A percentile compares a stretch with the other conserved stretches of the same genome.
Conservation (phyloP, 371 early-diverging fungal species). For the Mortierella sp. region DNA sequence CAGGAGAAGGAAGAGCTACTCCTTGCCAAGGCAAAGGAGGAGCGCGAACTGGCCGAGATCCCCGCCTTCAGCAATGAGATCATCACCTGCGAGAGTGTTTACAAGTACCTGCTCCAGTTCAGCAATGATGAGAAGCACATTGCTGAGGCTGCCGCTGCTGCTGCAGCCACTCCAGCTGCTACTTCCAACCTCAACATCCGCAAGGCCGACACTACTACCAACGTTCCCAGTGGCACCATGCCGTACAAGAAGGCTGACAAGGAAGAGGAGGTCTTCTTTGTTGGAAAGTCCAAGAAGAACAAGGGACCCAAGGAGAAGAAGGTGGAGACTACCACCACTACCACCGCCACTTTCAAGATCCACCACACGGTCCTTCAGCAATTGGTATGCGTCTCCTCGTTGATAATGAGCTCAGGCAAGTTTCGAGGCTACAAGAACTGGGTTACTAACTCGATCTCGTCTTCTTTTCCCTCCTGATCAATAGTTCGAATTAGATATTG, state of each 20-base stretch:
- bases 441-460: no score
- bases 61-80: conserved; percentile 93
- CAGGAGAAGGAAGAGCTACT: conserved; percentile 75
- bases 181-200: conserved; percentile 53
- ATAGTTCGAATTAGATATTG: conserved; percentile 78
- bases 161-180: conserved; percentile 12
- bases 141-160: conserved; percentile 49
- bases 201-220: conserved; percentile 56
- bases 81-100: conserved; percentile 78
- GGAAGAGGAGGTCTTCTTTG: conserved; percentile 81
- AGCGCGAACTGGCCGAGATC: conserved; percentile 86
- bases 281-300: conserved; percentile 66
- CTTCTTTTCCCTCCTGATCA: neutral
- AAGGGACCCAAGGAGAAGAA: conserved; percentile 72
- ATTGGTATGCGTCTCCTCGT: conserved; percentile 55
- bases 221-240: conserved; percentile 73
- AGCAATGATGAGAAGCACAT: conserved; percentile 55
- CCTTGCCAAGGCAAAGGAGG: conserved; percentile 71
- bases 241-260: conserved; percentile 76
- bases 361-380: conserved; percentile 86
- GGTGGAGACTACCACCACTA: conserved; percentile 18
- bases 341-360: conserved; percentile 71
- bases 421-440: no score
- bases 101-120: conserved; percentile 70
- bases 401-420: neutral